Conservation (phyloP, 1,139 yeast species). For the Geotrichum siamense region DNA sequence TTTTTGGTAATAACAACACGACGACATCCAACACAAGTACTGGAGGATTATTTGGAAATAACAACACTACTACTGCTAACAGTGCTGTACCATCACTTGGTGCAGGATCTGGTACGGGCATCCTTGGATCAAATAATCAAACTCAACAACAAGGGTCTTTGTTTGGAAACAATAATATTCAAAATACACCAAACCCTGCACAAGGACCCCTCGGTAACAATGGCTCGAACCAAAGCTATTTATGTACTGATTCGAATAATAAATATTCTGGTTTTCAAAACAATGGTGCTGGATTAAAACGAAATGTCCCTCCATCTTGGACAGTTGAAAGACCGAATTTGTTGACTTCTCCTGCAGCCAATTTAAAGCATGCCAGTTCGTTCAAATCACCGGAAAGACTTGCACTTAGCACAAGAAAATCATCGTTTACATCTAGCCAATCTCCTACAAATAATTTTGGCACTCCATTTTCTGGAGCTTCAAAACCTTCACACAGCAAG, state of each 20-base stretch:
- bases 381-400: constrained; percentile 16
- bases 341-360: constrained; percentile 9
- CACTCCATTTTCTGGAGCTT: constrained; percentile 26
- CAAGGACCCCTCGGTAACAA: too few species aligned
- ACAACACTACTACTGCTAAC: constrained; percentile 3
- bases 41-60: constrained; percentile 6
- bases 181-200: neutral
- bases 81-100: neutral
- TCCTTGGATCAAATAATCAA: constrained; percentile 1
- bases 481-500: constrained; percentile 27
- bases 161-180: neutral
- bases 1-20: too few species aligned
- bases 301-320: constrained; percentile 14
- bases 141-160: constrained; percentile 3
- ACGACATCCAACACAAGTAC: too few species aligned
- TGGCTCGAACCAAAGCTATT: constrained; percentile 4
- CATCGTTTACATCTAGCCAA: constrained; percentile 16
- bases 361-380: constrained; percentile 17
- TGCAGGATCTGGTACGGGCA: constrained; percentile 8
- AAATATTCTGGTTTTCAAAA: too few species aligned
- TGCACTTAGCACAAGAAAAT: constrained; percentile 13
- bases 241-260: constrained; percentile 13
- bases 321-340: constrained; percentile 13
- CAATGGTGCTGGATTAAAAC: neutral
- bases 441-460: constrained; percentile 20